Evolutionary conservation across 208 protist species (phyloP), one percentile per base, ranked within the genome.

Genomic region (Leishmania gerbilli): DNA sequence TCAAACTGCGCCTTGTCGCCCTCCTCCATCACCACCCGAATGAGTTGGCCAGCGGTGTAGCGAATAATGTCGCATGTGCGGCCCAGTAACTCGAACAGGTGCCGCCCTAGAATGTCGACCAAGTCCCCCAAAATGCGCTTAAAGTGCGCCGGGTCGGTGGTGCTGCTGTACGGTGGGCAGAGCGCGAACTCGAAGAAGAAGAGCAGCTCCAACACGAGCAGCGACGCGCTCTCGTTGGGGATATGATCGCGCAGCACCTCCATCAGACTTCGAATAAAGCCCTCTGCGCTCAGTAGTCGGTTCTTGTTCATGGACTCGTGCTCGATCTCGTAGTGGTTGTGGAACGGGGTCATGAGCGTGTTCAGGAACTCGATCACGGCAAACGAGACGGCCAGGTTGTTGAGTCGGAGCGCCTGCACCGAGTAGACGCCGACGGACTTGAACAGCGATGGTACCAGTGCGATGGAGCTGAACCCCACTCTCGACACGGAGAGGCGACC

Each of bases 341-440:
- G 97, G 75, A 97, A 95, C 27, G 97, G 95, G 42, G 94, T 95
- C 95, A 99, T 98, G 67, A 99, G 88, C 13, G 95, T 91, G 84
- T 89, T 88, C 27, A 99, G 77, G 71, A 97, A 96, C 79, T 98
- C 94, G 31, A 98, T 87, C 42, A 96, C 95, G 19, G 94, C 89
- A 76, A 94, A 89, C 27, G 89, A 88, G 11, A 97, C 89, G 56
- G 91, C 86, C 31, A 89, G 75, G 82, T 95, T 89, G 69, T 95
- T 81, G 34, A 90, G 84, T 74, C 91, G 89, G 31, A 99, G 81
- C 27, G 93, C 94, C 47, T 84, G 81, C 58, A 96, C 87, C 3
- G 92, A 88, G 42, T 83, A 78, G 65, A 45, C 21, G 21, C 89
- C 91, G 5, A 97, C 88, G 31, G 75, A 84, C 74, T 93, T 90